Conservation (phyloP, 495 filamentous ascomycete genomes). For the Friedmanniomyces endolithicus region DNA sequence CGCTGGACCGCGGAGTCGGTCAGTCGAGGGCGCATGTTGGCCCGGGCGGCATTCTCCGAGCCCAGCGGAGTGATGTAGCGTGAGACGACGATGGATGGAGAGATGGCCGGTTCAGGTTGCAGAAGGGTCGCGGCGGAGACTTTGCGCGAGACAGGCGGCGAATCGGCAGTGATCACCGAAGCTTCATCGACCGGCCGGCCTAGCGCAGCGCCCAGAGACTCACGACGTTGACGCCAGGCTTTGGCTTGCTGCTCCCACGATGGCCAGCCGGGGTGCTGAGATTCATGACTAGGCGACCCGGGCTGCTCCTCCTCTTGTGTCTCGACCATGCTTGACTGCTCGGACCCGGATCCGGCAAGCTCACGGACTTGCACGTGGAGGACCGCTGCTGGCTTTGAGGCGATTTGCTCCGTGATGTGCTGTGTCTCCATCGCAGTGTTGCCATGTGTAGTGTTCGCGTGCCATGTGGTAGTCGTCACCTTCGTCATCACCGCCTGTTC, state of each 20-base stretch:
- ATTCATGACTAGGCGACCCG: neutral
- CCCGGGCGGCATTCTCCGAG: slow-evolving; percentile 3
- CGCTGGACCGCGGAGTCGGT: slow-evolving; percentile 6
- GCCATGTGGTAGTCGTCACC: neutral
- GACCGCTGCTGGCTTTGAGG: neutral
- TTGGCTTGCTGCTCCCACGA: slow-evolving; percentile 17
- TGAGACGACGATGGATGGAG: slow-evolving; percentile 16
- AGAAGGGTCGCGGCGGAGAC: neutral
- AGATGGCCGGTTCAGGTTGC: neutral
- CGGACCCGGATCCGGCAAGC: slow-evolving; percentile 3
- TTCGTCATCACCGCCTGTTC: neutral
- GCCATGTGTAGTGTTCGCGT: neutral
- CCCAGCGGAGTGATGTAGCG: slow-evolving; percentile 16
- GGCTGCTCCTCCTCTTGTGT: neutral
- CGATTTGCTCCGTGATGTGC: neutral
- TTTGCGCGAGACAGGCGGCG: neutral
- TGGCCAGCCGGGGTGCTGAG: slow-evolving; percentile 2
- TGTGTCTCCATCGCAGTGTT: neutral
- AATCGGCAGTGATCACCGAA: slow-evolving; percentile 1
- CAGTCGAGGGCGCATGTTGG: slow-evolving; percentile 2
- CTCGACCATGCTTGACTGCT: slow-evolving; percentile 1
- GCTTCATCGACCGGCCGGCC: neutral
- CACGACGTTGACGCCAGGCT: slow-evolving; percentile 15
- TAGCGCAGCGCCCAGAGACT: slow-evolving; percentile 5
- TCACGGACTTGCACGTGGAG: slow-evolving; percentile 8